Conservation (phyloP, 805 yeast genomes). For the Yamadazyma sp. region DNA sequence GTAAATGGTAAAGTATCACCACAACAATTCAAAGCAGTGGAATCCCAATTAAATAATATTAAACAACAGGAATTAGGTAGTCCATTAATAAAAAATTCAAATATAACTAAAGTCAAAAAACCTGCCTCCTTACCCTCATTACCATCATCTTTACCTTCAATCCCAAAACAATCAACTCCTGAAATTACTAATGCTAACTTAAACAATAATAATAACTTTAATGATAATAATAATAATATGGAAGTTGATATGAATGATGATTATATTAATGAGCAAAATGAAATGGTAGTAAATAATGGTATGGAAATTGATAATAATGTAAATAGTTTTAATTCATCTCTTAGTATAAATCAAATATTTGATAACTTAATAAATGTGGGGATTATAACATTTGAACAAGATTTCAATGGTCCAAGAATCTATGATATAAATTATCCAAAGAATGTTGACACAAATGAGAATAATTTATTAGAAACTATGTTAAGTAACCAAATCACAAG, state of each 20-base stretch:
- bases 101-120: background rate
- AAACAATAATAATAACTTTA: too few species aligned
- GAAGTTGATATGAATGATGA: too few species aligned
- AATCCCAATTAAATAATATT: constrained; percentile 34
- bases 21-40: constrained; percentile 38
- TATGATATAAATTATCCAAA: constrained; percentile 15
- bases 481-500: constrained; percentile 12
- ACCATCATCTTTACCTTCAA: constrained; percentile 9
- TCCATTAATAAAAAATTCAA: constrained; percentile 4
- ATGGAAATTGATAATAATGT: too few species aligned
- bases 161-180: constrained; percentile 5
- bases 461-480: constrained; percentile 9
- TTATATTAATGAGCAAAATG: too few species aligned
- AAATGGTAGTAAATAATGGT: too few species aligned
- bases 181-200: too few species aligned
- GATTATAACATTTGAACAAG: constrained; percentile 38
- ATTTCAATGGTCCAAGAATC: constrained; percentile 17
- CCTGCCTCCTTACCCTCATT: constrained; percentile 1
- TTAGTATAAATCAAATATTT: constrained; percentile 25
- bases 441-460: constrained; percentile 5
- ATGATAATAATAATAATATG: too few species aligned
- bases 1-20: constrained; percentile 30
- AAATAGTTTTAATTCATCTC: background rate
- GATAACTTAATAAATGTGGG: constrained; percentile 34
- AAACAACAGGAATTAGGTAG: constrained; percentile 28